phyloP scores from a whole-genome alignment of 495 filamentous ascomycete genomes.

The Astrothelium macrocarpum region DNA sequence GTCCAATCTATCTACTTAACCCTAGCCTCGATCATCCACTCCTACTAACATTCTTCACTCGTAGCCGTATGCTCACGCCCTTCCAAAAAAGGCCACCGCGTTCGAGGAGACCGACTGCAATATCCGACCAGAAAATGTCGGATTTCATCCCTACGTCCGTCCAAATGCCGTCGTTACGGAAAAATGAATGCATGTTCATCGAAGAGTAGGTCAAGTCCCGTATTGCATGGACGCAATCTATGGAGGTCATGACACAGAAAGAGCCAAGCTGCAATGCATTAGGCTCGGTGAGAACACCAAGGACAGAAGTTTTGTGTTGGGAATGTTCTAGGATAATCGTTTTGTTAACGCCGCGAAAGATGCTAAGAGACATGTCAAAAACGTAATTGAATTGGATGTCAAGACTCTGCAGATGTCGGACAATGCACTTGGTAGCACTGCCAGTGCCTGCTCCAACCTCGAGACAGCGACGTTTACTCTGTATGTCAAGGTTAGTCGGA shows the following conservation, averaged over 20 bases:
- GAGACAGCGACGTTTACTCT: slow-evolving; percentile 23
- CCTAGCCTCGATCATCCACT: neutral
- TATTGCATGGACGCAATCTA: neutral
- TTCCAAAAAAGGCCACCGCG: neutral
- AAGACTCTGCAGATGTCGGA: neutral
- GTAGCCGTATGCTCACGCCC: neutral
- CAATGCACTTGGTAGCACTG: slow-evolving; percentile 8
- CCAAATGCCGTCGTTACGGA: neutral
- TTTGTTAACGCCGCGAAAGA: neutral
- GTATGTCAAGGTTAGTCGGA: slow-evolving; percentile 3
- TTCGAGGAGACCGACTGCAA: neutral
- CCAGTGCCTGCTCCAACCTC: slow-evolving; percentile 29
- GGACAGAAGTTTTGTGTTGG: neutral
- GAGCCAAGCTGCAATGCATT: neutral
- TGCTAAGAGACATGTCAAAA: neutral
- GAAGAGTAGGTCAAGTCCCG: neutral
- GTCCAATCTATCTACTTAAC: neutral
- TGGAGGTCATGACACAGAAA: neutral
- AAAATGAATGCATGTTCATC: neutral
- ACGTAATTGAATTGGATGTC: neutral
- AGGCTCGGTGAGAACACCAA: neutral
- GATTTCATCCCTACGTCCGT: neutral
- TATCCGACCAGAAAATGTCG: neutral
- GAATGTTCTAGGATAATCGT: neutral
- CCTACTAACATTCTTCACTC: neutral